Base-by-base conservation (phyloP, 2,329 filamentous ascomycete species). In the Stylonectria norvegica region DNA sequence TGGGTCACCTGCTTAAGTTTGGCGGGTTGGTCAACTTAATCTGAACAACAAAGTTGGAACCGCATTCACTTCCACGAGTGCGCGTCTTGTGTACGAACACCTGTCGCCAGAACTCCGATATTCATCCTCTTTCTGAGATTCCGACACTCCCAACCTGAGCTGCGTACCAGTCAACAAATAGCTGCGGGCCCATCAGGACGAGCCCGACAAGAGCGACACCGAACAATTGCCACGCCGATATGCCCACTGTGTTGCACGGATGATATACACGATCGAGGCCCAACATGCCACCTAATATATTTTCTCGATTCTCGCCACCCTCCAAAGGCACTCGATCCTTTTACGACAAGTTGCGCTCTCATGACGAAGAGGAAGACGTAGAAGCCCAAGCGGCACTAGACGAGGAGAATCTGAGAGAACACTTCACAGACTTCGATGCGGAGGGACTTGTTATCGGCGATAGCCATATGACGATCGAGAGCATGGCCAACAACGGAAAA, bases 351-450 rank as follows among this genome's bases (percentile, higher is more conserved):
- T 56, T 76, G 12, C 64, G 69, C 46, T 62, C 60, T 19, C 52
- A 62, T n/a, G 68, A 69, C 32, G 64, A 63, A 30, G 57, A 67
- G 16, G 45, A 50, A 34, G 72, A 73, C 39, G 45, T 62, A 17
- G 70, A 75, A 45, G 63, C 65, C 22, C 63, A 63, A 31, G 64
- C 64, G 4, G 70, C 65, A 2, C 56, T 78, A 5, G 75, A 79
- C 50, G 72, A 78, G 46, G 71, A 77, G 51, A 78, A 78, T 46
- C 56, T 78, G 5, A 69, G 68, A 29, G 67, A 76, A 36, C 57
- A 71, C 18, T 76, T 79, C 39, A 66, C 70, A 28, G 69, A 75
- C 30, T 68, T 73, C 31, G 73, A 77, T 37, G 55, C 74, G 1
- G 71, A 72, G 23, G 65, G 61, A 5, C 59, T 77, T 5, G 66